Evolutionary conservation across 805 yeast species (phyloP).

Genomic region (Spathaspora girioi): DNA sequence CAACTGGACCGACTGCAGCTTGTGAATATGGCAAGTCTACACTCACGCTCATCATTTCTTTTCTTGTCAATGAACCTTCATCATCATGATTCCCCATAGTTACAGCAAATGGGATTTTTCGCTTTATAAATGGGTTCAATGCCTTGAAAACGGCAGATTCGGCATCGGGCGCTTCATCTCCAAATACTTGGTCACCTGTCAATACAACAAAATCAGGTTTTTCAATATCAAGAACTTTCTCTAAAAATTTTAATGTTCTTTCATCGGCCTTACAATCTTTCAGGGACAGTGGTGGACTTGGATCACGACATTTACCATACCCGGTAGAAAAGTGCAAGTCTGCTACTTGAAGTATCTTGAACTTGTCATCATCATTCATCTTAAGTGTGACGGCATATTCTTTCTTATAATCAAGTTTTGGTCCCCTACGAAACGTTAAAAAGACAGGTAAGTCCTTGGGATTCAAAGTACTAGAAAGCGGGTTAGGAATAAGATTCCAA

Average conservation of each 20-base stretch:
- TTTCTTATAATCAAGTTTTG: slow-evolving; percentile 23
- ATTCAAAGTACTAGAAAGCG: slow-evolving; percentile 18
- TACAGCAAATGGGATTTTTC: slow-evolving; percentile 78
- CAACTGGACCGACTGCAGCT: slow-evolving; percentile 59
- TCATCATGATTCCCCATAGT: slow-evolving; percentile 94
- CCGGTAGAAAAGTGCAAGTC: slow-evolving; percentile 91
- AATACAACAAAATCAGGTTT: slow-evolving; percentile 80
- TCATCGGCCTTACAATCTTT: slow-evolving; percentile 74
- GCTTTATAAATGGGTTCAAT: slow-evolving; percentile 59
- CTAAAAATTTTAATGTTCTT: slow-evolving; percentile 60
- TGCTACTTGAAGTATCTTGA: slow-evolving; percentile 84
- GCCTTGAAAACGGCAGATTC: slow-evolving; percentile 80
- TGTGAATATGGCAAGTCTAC: slow-evolving; percentile 64
- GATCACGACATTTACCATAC: slow-evolving; percentile 74
- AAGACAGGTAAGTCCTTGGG: slow-evolving; percentile 20
- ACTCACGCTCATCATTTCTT: slow-evolving; percentile 56
- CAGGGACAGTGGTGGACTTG: slow-evolving; percentile 47
- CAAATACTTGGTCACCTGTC: slow-evolving; percentile 91
- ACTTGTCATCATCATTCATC: slow-evolving; percentile 43
- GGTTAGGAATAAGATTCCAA: slow-evolving; percentile 47
- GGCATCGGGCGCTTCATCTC: slow-evolving; percentile 74
- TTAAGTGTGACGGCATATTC: slow-evolving; percentile 30
- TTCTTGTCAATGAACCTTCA: slow-evolving; percentile 67
- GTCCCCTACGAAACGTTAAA: slow-evolving; percentile 34
- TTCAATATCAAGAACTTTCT: slow-evolving; percentile 65